Conservation (phyloP, 2,329 filamentous ascomycete species). For the Fusarium buxicola region DNA sequence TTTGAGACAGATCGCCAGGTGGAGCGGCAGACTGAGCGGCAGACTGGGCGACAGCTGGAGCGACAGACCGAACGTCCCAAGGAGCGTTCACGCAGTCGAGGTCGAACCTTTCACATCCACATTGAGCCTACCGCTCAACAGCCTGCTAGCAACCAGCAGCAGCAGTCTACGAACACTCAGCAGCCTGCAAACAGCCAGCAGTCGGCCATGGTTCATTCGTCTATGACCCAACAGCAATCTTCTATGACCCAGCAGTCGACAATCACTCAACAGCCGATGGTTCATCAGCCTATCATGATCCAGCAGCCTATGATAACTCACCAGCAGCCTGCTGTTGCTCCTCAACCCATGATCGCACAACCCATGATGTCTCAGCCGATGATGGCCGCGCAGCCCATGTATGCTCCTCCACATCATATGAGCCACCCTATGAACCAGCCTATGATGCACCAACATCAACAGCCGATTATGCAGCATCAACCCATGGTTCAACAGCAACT, state of each 20-base stretch:
- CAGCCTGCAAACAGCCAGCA: slow-evolving; percentile 19
- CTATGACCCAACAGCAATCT: slow-evolving; percentile 21
- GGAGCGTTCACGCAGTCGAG: slow-evolving; percentile 42
- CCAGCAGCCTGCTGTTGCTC: slow-evolving; percentile 33
- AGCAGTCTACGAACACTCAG: slow-evolving; percentile 20
- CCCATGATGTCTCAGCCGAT: slow-evolving; percentile 26
- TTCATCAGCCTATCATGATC: slow-evolving; percentile 30
- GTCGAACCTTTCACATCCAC: slow-evolving; percentile 46
- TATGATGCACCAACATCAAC: slow-evolving; percentile 32
- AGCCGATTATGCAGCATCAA: slow-evolving; percentile 27
- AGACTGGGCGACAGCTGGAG: slow-evolving; percentile 24
- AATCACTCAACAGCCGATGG: slow-evolving; percentile 28
- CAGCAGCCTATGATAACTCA: slow-evolving; percentile 28
- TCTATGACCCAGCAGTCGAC: slow-evolving; percentile 21
- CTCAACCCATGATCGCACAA: slow-evolving; percentile 34
- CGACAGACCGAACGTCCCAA: slow-evolving; percentile 36
- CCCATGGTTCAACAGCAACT: slow-evolving; percentile 18
- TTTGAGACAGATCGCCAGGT: slow-evolving; percentile 9
- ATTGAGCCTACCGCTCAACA: slow-evolving; percentile 41
- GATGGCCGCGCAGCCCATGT: slow-evolving; percentile 18
- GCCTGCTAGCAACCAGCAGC: slow-evolving; percentile 19
- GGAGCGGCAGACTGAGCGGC: slow-evolving; percentile 17
- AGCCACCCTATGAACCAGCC: slow-evolving; percentile 17
- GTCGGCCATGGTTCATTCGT: slow-evolving; percentile 24
- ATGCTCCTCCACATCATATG: slow-evolving; percentile 23